phyloP scores from a whole-genome alignment of 176 grass and related monocot genomes.

The Pontederia paniculata region DNA sequence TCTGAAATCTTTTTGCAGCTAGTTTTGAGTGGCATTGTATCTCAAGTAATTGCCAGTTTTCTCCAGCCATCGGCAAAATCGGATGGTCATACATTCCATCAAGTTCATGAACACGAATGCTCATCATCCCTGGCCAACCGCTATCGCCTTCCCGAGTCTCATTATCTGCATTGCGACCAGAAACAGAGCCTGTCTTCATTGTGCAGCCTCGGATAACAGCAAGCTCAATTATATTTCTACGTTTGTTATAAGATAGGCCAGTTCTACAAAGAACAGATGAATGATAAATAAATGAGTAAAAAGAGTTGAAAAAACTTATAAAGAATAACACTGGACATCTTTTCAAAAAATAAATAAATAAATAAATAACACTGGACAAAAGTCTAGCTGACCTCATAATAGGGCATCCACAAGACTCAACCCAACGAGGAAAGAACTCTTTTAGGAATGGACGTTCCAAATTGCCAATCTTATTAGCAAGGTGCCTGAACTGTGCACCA shows the following conservation, averaged over 20 bases:
- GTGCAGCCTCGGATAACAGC: constrained; percentile 67
- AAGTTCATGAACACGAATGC: constrained; percentile 79
- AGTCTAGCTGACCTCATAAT: constrained; percentile 56
- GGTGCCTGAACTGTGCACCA: constrained; percentile 90
- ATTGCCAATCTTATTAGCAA: constrained; percentile 91
- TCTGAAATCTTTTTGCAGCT: constrained; percentile 73
- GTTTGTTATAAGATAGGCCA: constrained; percentile 92
- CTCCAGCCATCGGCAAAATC: constrained; percentile 77
- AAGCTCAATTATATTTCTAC: constrained; percentile 82
- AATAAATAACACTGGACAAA: constrained; percentile 10
- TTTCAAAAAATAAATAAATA: too few species aligned
- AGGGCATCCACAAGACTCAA: constrained; percentile 88
- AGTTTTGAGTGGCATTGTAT: constrained; percentile 90
- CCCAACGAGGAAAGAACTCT: constrained; percentile 95
- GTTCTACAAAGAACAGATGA: constrained; percentile 32
- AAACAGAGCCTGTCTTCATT: constrained; percentile 32
- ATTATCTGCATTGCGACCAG: constrained; percentile 39
- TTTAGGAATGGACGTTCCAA: constrained; percentile 96
- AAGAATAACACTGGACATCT: too few species aligned
- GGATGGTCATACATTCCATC: constrained; percentile 86
- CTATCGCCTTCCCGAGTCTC: constrained; percentile 55
- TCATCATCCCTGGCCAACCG: constrained; percentile 99
- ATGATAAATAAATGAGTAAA: constrained; percentile 5
- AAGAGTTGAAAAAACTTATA: constrained; percentile 10
- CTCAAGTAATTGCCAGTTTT: constrained; percentile 81